These are phyloP conservation scores for Dothistroma pini DNA, from an alignment of 2,329 filamentous ascomycete genomes.

Conservation along the genomic window DNA sequence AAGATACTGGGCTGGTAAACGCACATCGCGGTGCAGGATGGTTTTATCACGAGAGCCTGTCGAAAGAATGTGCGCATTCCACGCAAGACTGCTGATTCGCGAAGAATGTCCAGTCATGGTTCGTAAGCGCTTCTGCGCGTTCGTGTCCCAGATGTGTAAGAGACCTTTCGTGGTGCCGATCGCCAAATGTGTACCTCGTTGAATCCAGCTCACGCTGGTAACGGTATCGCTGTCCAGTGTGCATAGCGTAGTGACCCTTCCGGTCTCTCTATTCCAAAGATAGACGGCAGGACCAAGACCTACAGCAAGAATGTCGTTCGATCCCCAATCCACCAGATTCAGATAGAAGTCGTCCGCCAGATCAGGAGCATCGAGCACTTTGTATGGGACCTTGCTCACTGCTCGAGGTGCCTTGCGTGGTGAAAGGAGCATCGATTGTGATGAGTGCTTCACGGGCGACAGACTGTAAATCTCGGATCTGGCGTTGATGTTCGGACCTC, in stretches of 20 bases:
- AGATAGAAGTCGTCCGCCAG: constrained; percentile 97
- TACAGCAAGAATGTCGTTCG: constrained; percentile 88
- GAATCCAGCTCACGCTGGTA: constrained; percentile 97
- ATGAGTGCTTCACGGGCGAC: constrained; percentile 88
- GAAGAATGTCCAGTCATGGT: constrained; percentile 97
- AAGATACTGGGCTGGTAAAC: constrained; percentile 85
- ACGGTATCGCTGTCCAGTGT: constrained; percentile 90
- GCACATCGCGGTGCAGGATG: constrained; percentile 94
- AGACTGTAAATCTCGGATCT: constrained; percentile 92
- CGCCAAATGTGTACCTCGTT: constrained; percentile 86
- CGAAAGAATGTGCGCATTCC: constrained; percentile 97
- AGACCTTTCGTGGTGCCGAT: constrained; percentile 93
- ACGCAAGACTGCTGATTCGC: constrained; percentile 87
- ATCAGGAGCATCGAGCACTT: constrained; percentile 94
- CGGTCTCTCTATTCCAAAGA: constrained; percentile 94
- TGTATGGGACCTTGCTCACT: constrained; percentile 95
- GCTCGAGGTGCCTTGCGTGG: constrained; percentile 83
- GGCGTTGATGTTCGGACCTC: constrained; percentile 84
- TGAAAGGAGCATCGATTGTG: constrained; percentile 88
- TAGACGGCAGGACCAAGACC: constrained; percentile 91
- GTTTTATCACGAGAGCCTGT: constrained; percentile 90
- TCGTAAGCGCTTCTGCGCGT: constrained; percentile 75
- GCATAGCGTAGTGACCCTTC: constrained; percentile 89
- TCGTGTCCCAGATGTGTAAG: constrained; percentile 97
- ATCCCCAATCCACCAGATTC: constrained; percentile 97